These are phyloP conservation scores for Huntiella savannae DNA, from an alignment of 2,329 filamentous ascomycete genomes.

Conservation along the genomic window DNA sequence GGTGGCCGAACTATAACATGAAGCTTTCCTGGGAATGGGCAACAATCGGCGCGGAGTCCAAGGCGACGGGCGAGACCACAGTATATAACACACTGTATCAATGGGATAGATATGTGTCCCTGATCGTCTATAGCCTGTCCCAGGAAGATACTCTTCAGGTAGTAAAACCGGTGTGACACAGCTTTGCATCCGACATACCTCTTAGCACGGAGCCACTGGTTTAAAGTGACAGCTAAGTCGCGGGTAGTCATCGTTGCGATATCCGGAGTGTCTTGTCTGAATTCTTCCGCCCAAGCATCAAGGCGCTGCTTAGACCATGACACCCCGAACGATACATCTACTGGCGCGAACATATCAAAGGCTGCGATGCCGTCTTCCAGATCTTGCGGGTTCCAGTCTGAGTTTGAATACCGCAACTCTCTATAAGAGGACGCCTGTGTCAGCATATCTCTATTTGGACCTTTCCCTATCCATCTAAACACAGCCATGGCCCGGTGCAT, in stretches of 20 bases:
- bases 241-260: conserved; percentile 41
- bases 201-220: conserved; percentile 46
- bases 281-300: conserved; percentile 38
- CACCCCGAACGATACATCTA: no score
- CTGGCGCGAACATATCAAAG: conserved; percentile 74
- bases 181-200: conserved; percentile 50
- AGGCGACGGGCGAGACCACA: conserved; percentile 58
- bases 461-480: conserved; percentile 42
- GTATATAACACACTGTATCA: conserved; percentile 76
- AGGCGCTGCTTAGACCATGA: conserved; percentile 42
- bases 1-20: conserved; percentile 56
- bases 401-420: not conserved
- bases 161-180: conserved; percentile 2
- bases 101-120: conserved; percentile 61
- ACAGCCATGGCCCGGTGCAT: conserved; percentile 69
- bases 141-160: conserved; percentile 23
- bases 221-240: conserved; percentile 47
- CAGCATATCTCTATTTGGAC: conserved; percentile 5
- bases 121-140: conserved; percentile 57
- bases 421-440: not conserved
- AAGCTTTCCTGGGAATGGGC: conserved; percentile 69
- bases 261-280: conserved; percentile 32
- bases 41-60: conserved; percentile 58
- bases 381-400: conserved; percentile 3
- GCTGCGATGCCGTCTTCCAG: conserved; percentile 60